Conservation (phyloP, 1,284 basidiomycete genomes). For the Psilocybe mexicana region DNA sequence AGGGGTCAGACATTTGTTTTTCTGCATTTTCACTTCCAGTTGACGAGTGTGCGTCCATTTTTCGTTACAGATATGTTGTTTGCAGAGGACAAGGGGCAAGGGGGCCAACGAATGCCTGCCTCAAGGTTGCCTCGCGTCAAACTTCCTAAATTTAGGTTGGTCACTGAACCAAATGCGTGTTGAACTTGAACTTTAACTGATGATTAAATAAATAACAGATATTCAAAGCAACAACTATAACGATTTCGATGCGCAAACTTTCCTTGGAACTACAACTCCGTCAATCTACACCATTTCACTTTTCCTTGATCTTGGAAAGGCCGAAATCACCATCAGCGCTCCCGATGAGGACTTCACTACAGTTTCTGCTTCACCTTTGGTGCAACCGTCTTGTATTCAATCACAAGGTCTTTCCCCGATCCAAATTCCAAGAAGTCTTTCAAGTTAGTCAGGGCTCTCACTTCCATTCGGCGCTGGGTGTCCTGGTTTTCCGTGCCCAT, state of each 20-base stretch:
- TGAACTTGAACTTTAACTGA: background rate
- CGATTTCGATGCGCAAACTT: background rate
- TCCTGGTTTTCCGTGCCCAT: conserved; percentile 89
- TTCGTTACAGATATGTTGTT: background rate
- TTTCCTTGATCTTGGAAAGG: background rate
- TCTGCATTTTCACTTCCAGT: too few relatives aligned
- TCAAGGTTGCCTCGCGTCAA: conserved; percentile 22
- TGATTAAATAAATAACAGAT: background rate
- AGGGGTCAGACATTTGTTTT: too few relatives aligned
- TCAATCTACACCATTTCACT: background rate
- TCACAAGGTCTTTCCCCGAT: conserved; percentile 63
- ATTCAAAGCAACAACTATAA: background rate
- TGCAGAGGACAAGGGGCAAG: background rate
- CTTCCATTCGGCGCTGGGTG: conserved; percentile 81
- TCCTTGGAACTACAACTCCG: background rate
- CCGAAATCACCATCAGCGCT: conserved; percentile 3
- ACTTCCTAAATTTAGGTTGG: background rate
- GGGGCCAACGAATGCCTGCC: conserved; percentile 7
- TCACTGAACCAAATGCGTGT: background rate
- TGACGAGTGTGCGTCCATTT: background rate
- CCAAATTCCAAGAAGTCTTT: conserved; percentile 66
- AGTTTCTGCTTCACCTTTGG: conserved; percentile 33
- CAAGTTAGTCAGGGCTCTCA: conserved; percentile 73
- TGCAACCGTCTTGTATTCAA: conserved; percentile 47
- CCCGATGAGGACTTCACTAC: conserved; percentile 17